Evolutionary conservation across 768 basidiomycete genomes (phyloP).

Genomic region (Kwoniella botswanensis): DNA sequence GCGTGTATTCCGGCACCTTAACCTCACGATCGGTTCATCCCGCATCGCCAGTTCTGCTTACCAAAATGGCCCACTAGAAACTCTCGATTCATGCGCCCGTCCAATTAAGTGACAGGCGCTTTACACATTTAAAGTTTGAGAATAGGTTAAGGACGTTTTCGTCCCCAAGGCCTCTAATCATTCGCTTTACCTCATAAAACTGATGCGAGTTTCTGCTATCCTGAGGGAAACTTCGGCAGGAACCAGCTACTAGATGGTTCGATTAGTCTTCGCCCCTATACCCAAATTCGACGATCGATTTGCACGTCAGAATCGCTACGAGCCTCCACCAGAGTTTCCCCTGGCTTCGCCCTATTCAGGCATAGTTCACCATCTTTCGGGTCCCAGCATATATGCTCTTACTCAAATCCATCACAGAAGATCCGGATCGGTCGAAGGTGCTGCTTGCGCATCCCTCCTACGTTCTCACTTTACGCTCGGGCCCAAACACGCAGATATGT

Average conservation of each 20-base stretch:
- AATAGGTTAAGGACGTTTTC: constrained; percentile 86
- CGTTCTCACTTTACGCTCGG: constrained; percentile 76
- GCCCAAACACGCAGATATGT: constrained; percentile 79
- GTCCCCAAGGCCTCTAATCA: constrained; percentile 84
- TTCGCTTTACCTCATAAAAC: constrained; percentile 69
- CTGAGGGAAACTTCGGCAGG: constrained; percentile 63
- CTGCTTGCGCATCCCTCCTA: constrained; percentile 60
- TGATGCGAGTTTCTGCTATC: constrained; percentile 61
- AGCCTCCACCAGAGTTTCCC: too few species aligned
- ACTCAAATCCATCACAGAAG: too few species aligned
- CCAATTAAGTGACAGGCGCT: constrained; percentile 62
- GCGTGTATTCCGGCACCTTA: too few species aligned
- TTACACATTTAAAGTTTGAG: constrained; percentile 74
- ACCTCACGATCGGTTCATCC: too few species aligned
- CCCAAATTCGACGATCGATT: too few species aligned
- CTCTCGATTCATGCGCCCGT: constrained; percentile 60
- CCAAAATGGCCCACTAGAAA: too few species aligned
- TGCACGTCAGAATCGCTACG: too few species aligned
- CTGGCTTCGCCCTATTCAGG: too few species aligned
- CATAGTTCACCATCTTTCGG: too few species aligned
- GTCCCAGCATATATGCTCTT: constrained; percentile 62
- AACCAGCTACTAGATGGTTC: constrained; percentile 68
- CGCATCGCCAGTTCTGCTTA: too few species aligned
- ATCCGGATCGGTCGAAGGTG: constrained; percentile 31
- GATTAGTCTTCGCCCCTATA: too few species aligned